Conservation (phyloP, 768 basidiomycete genomes). For the Suillus subalutaceus region DNA sequence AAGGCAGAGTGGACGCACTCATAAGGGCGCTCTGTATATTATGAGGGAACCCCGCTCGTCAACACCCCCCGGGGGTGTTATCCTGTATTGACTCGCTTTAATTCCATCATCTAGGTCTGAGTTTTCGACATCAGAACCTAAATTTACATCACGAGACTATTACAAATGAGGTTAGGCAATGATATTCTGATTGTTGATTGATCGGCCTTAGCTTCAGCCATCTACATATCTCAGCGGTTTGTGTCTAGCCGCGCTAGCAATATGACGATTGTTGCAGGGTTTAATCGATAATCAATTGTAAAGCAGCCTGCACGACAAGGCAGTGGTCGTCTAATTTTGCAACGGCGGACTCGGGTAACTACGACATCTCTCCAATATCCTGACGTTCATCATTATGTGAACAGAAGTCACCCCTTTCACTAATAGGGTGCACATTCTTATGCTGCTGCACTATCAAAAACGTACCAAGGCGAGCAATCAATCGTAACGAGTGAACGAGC, state of each 20-base stretch:
- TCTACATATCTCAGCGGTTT: neutral
- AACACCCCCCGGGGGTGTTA: neutral
- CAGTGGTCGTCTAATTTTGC: neutral
- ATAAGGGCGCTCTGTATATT: slow-evolving; percentile 14
- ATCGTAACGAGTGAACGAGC: neutral
- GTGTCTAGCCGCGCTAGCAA: neutral
- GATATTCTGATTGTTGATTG: neutral
- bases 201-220: neutral
- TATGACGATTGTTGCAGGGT: neutral
- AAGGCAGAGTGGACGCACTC: slow-evolving; percentile 78
- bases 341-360: neutral
- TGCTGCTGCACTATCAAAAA: neutral
- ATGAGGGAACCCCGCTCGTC: neutral
- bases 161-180: neutral
- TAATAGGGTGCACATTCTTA: neutral
- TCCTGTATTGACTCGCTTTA: neutral
- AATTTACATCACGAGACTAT: neutral
- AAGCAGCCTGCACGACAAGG: neutral
- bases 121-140: neutral
- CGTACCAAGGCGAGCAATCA: neutral
- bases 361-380: neutral
- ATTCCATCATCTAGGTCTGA: neutral
- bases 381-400: neutral
- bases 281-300: neutral
- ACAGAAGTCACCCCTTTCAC: neutral